Percentiles rank a stretch among this genome's conserved stretches.
These are phyloP conservation scores for Kregervanrija delftensis DNA, from an alignment of 805 yeast species.

Conservation along the genomic window DNA sequence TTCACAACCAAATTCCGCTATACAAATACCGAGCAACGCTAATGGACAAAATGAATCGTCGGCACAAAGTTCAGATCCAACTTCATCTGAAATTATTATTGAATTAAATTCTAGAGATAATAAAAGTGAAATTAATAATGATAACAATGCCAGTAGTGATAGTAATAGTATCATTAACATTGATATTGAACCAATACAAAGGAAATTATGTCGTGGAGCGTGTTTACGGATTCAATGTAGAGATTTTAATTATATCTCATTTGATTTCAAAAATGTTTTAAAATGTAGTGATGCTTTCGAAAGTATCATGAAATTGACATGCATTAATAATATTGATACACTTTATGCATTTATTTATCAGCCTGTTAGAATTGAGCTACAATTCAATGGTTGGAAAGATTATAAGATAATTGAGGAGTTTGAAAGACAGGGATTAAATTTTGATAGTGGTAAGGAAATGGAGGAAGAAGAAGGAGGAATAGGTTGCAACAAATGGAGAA, in stretches of 20 bases:
- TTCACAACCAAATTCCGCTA: too few relatives aligned
- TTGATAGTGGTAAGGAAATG: constrained; percentile 13
- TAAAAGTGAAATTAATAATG: background rate
- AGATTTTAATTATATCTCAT: constrained; percentile 75
- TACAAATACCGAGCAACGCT: too few relatives aligned
- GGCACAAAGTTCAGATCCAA: background rate
- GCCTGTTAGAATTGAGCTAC: constrained; percentile 65
- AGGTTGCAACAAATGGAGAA: constrained; percentile 50
- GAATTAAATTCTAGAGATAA: constrained; percentile 5
- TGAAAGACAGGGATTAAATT: constrained; percentile 51
- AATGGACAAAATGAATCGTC: background rate
- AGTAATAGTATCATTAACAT: background rate
- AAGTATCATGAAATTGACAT: constrained; percentile 59
- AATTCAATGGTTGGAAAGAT: constrained; percentile 64
- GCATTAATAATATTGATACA: constrained; percentile 42
- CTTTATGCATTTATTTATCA: constrained; percentile 79
- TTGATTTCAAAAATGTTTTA: constrained; percentile 57
- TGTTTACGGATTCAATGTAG: constrained; percentile 69
- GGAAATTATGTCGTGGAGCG: constrained; percentile 28
- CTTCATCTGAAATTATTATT: constrained; percentile 9
- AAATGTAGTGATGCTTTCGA: constrained; percentile 68
- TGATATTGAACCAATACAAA: constrained; percentile 7
- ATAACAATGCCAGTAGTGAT: background rate
- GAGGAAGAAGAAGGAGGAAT: constrained; percentile 11
- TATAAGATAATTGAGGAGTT: constrained; percentile 63